These are phyloP conservation scores for Collybia sp. DNA, from an alignment of 768 basidiomycete genomes.

Conservation along the genomic window DNA sequence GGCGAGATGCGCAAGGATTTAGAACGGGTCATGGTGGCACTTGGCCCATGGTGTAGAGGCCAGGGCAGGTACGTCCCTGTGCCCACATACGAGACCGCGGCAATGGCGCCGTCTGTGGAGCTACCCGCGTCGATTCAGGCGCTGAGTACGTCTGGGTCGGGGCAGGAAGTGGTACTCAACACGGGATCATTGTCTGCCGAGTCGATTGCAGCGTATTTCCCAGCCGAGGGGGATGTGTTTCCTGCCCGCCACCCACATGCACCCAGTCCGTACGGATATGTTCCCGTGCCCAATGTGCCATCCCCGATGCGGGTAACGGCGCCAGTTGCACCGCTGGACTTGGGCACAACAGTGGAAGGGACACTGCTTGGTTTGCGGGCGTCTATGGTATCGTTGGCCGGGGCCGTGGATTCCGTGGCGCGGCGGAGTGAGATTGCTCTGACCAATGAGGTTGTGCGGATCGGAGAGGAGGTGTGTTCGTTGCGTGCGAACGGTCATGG, in stretches of 20 bases:
- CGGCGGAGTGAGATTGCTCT: slow-evolving; percentile 62
- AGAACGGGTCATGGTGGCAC: slow-evolving; percentile 41
- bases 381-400: slow-evolving; percentile 54
- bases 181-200: slow-evolving; percentile 6
- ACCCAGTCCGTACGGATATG: slow-evolving; percentile 3
- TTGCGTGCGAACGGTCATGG: slow-evolving; percentile 69
- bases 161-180: slow-evolving; percentile 2
- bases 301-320: slow-evolving; percentile 7
- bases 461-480: slow-evolving; percentile 71
- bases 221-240: slow-evolving; percentile 8
- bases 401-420: slow-evolving; percentile 55
- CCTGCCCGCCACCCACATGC: not conserved
- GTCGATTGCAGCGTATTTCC: slow-evolving; percentile 14
- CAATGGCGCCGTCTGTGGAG: slow-evolving; percentile 14
- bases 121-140: slow-evolving; percentile 16
- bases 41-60: slow-evolving; percentile 46
- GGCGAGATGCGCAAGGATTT: slow-evolving; percentile 53
- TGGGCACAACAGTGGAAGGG: slow-evolving; percentile 60
- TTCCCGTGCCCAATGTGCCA: slow-evolving; percentile 1
- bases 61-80: slow-evolving; percentile 1
- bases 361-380: slow-evolving; percentile 53
- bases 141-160: slow-evolving; percentile 20
- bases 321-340: slow-evolving; percentile 55
- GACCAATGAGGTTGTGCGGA: slow-evolving; percentile 64
- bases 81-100: too few relatives aligned